Percentiles rank a stretch among this genome's conserved stretches.
Evolutionary conservation across 108 stramenopile genomes (phyloP).

Genomic region (Nitzschia inconspicua): DNA sequence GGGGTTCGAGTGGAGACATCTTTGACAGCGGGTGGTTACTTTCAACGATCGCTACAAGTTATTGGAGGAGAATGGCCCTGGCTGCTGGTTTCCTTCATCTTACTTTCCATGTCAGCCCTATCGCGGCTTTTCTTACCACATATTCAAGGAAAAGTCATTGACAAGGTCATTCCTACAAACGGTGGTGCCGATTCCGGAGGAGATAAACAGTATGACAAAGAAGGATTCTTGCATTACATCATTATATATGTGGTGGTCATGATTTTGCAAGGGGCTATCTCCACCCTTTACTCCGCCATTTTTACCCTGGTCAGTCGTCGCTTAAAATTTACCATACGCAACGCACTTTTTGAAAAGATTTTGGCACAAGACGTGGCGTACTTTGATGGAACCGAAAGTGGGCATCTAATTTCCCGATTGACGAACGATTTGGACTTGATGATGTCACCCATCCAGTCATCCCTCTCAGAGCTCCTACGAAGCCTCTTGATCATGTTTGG

Average conservation of each 20-base stretch:
- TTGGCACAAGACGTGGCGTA: constrained; percentile 62
- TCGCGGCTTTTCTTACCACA: constrained; percentile 40
- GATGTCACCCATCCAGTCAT: constrained; percentile 50
- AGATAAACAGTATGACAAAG: constrained; percentile 20
- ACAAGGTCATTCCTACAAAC: constrained; percentile 36
- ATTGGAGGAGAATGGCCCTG: constrained; percentile 30
- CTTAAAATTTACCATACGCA: constrained; percentile 35
- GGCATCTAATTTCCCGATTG: constrained; percentile 62
- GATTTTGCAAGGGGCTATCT: constrained; percentile 32
- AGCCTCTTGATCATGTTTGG: constrained; percentile 41
- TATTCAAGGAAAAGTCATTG: constrained; percentile 46
- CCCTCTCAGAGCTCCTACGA: constrained; percentile 33
- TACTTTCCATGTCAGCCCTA: constrained; percentile 25
- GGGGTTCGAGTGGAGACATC: constrained; percentile 33
- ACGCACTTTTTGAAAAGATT: constrained; percentile 45
- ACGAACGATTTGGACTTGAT: constrained; percentile 57
- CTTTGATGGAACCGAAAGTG: constrained; percentile 61
- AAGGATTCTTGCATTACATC: constrained; percentile 33
- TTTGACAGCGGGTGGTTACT: constrained; percentile 30
- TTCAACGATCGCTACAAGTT: constrained; percentile 34
- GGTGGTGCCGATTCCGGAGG: not conserved
- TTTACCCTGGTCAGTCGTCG: constrained; percentile 29
- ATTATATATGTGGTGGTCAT: constrained; percentile 34
- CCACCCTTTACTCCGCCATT: constrained; percentile 35
- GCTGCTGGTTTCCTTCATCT: constrained; percentile 24